Conservation (phyloP, 2,329 filamentous ascomycete genomes). For the Hymenoscyphus scutula region DNA sequence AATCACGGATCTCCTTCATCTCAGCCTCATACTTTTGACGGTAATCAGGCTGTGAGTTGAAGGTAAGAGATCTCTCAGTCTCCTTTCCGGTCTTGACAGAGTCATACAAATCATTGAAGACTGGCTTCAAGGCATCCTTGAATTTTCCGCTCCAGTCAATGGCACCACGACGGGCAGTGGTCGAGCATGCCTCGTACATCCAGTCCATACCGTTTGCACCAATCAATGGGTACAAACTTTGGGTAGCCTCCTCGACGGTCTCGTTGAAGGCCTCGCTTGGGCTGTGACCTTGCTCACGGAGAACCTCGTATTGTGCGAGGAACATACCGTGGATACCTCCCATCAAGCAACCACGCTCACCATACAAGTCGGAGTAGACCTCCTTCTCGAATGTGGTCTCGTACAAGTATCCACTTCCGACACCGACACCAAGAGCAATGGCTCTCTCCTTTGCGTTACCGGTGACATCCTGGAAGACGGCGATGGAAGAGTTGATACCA, state of each 20-base stretch:
- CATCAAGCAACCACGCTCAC: constrained; percentile 99
- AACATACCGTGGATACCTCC: constrained; percentile 99
- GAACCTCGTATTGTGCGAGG: constrained; percentile 99
- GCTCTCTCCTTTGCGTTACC: constrained; percentile 99
- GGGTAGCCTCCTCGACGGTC: constrained; percentile 99
- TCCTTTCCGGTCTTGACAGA: constrained; percentile 87
- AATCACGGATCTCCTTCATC: constrained; percentile 95
- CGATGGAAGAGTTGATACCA: constrained; percentile 99
- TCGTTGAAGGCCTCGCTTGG: constrained; percentile 99
- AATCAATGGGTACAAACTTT: constrained; percentile 96
- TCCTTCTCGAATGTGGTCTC: constrained; percentile 99
- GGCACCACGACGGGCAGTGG: constrained; percentile 94
- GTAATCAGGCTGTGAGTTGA: constrained; percentile 95
- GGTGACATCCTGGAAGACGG: constrained; percentile 97
- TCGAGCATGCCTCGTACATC: constrained; percentile 99
- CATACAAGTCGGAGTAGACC: constrained; percentile 99
- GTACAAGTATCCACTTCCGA: constrained; percentile 98
- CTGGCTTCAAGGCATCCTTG: constrained; percentile 97
- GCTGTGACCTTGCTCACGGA: constrained; percentile 96
- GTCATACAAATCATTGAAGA: constrained; percentile 97
- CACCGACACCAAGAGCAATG: constrained; percentile 90
- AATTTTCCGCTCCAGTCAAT: constrained; percentile 98
- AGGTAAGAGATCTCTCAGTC: constrained; percentile 94
- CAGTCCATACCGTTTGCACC: constrained; percentile 99
- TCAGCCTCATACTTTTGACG: constrained; percentile 95